A percentile compares a stretch with the other conserved stretches of the same genome.
These are phyloP conservation scores for Scutellaria baicalensis DNA, from an alignment of 257 asterid species.

Conservation along the genomic window DNA sequence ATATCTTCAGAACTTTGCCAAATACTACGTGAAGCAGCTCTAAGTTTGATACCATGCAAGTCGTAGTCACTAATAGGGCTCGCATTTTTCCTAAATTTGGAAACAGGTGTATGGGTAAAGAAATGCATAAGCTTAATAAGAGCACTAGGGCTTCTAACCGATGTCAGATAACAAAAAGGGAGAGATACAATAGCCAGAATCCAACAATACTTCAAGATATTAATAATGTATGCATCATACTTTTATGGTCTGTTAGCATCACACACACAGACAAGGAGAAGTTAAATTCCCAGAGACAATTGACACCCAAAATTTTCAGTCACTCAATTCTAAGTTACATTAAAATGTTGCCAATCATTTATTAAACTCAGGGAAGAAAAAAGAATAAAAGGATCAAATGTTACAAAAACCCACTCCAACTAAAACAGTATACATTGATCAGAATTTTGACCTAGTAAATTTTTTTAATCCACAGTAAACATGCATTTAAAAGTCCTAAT, in stretches of 20 bases:
- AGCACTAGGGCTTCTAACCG: not conserved
- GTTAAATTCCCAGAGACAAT: too few relatives aligned
- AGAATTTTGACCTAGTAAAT: not conserved
- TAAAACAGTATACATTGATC: not conserved
- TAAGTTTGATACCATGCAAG: slow-evolving; percentile 53
- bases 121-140: not conserved
- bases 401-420: not conserved
- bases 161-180: not conserved
- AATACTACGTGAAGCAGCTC: slow-evolving; percentile 63
- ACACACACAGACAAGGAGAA: too few relatives aligned
- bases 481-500: not conserved
- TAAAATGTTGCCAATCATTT: too few relatives aligned
- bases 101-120: not conserved
- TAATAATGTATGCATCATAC: not conserved
- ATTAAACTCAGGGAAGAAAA: too few relatives aligned
- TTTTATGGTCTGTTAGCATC: too few relatives aligned
- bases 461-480: not conserved
- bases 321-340: too few relatives aligned
- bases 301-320: too few relatives aligned
- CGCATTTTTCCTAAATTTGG: slow-evolving; percentile 36
- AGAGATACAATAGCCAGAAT: not conserved
- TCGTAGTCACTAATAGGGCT: slow-evolving; percentile 49
- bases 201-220: not conserved
- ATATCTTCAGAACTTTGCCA: slow-evolving; percentile 57
- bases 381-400: too few relatives aligned